Evolutionary conservation across 2,329 filamentous ascomycete species (phyloP).

Genomic region (Aspergillus viridinutans): DNA sequence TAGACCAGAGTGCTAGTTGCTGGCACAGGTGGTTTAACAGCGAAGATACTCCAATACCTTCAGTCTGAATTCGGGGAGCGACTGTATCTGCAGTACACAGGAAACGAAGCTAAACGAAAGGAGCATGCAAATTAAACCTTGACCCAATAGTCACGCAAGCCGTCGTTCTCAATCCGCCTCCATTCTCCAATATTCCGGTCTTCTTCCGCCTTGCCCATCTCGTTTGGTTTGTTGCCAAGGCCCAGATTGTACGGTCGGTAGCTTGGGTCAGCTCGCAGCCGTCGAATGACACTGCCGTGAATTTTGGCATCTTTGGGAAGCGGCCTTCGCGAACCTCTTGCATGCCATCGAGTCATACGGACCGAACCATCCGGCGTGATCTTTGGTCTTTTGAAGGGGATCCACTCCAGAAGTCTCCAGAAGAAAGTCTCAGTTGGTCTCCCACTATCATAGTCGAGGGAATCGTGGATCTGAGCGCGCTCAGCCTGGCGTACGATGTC

Average conservation of each 20-base stretch:
- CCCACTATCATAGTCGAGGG: constrained; percentile 13
- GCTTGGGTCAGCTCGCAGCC: constrained; percentile 7
- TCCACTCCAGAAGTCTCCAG: constrained; percentile 16
- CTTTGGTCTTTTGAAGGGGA: constrained; percentile 14
- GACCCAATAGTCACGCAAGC: constrained; percentile 5
- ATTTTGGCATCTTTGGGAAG: constrained; percentile 10
- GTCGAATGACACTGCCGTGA: constrained; percentile 13
- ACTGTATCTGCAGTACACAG: too few species aligned
- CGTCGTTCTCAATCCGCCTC: constrained; percentile 3
- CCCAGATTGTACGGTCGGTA: constrained; percentile 19
- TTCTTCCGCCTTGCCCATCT: constrained; percentile 1
- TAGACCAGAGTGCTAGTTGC: too few species aligned
- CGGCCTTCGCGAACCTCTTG: constrained; percentile 10
- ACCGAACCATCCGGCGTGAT: constrained; percentile 12
- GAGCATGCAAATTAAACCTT: neutral
- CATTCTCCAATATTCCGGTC: constrained; percentile 6
- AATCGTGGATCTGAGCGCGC: constrained; percentile 13
- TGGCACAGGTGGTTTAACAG: too few species aligned
- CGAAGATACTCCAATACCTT: too few species aligned
- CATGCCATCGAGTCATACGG: constrained; percentile 13
- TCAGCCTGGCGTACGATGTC: constrained; percentile 7
- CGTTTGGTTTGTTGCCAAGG: constrained; percentile 6
- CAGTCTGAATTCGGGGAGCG: too few species aligned
- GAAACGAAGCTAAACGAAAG: too few species aligned
- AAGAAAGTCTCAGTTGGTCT: constrained; percentile 13